A percentile compares a stretch with the other conserved stretches of the same genome.
Conservation (phyloP, 352 stramenopile genomes). For the Phytophthora ohioensis region DNA sequence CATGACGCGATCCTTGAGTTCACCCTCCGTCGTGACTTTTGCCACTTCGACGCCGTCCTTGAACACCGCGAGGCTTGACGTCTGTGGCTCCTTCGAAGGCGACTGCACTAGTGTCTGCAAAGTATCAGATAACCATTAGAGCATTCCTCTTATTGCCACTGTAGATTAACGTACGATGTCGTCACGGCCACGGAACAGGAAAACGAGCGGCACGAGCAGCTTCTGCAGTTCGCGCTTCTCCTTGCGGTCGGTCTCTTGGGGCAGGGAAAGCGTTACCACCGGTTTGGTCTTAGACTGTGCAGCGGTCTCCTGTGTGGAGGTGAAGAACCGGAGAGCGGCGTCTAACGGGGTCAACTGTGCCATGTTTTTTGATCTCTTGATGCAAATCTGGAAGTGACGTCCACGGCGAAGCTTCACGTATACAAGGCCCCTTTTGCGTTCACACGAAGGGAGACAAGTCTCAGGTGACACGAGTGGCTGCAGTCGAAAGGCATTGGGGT, state of each 20-base stretch:
- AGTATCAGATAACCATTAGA: conserved; percentile 3
- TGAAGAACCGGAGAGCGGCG: conserved; percentile 34
- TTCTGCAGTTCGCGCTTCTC: conserved; percentile 50
- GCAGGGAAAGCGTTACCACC: conserved; percentile 37
- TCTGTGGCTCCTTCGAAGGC: conserved; percentile 38
- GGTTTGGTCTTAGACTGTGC: conserved; percentile 24
- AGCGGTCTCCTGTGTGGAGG: conserved; percentile 9
- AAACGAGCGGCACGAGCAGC: conserved; percentile 58
- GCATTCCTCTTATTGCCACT: background rate
- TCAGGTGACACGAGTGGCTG: conserved; percentile 18
- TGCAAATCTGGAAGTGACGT: conserved; percentile 30
- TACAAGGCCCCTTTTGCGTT: conserved; percentile 15
- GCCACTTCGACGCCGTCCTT: conserved; percentile 53
- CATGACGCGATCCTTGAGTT: conserved; percentile 61
- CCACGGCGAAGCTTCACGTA: conserved; percentile 5
- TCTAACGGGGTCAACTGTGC: conserved; percentile 25
- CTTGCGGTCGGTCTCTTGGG: conserved; percentile 24
- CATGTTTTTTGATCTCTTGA: conserved; percentile 12
- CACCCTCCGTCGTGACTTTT: conserved; percentile 46
- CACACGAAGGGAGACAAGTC: background rate
- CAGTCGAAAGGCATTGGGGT: conserved; percentile 16
- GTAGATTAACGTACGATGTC: conserved; percentile 56
- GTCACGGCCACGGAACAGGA: conserved; percentile 70
- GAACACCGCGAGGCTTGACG: conserved; percentile 57
- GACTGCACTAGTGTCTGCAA: conserved; percentile 55